Evolutionary conservation across 2,329 filamentous ascomycete genomes (phyloP).

Genomic region (Alternaria consortialis): DNA sequence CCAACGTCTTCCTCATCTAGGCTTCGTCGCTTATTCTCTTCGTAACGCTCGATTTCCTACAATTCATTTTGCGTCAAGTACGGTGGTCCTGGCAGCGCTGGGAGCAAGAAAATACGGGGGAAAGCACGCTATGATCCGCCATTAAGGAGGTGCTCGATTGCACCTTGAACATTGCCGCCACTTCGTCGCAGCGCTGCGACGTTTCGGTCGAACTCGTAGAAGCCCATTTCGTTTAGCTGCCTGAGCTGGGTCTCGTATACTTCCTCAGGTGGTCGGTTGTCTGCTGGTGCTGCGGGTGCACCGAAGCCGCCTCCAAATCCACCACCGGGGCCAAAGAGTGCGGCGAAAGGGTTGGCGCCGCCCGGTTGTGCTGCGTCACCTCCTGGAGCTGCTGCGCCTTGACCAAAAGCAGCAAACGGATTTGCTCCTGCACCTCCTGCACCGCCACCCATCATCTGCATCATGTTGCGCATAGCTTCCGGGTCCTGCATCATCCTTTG

Average conservation of each 20-base stretch:
- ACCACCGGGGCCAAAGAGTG: constrained; percentile 57
- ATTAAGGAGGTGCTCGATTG: constrained; percentile 74
- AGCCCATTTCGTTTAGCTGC: constrained; percentile 98
- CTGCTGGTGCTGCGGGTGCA: constrained; percentile 64
- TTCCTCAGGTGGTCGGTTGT: constrained; percentile 92
- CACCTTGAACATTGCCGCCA: constrained; percentile 93
- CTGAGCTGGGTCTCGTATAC: constrained; percentile 88
- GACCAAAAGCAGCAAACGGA: constrained; percentile 55
- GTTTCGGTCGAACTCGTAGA: constrained; percentile 95
- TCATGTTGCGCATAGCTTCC: constrained; percentile 60
- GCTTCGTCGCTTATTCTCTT: neutral
- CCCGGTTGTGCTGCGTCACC: constrained; percentile 40
- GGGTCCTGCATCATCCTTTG: constrained; percentile 66
- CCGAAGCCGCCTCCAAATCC: constrained; percentile 51
- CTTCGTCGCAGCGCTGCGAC: constrained; percentile 85
- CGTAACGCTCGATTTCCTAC: constrained; percentile 3
- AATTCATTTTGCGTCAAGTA: constrained; percentile 5
- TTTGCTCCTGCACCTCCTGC: constrained; percentile 53
- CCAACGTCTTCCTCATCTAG: constrained; percentile 15
- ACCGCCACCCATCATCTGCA: constrained; percentile 63
- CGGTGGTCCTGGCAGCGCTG: neutral
- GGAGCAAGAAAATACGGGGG: constrained; percentile 3
- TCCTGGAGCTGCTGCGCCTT: constrained; percentile 53
- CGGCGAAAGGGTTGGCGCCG: constrained; percentile 52
- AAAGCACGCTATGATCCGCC: constrained; percentile 36